These are phyloP conservation scores for Populus tremula DNA, from an alignment of 345 rosid genomes.

Conservation along the genomic window DNA sequence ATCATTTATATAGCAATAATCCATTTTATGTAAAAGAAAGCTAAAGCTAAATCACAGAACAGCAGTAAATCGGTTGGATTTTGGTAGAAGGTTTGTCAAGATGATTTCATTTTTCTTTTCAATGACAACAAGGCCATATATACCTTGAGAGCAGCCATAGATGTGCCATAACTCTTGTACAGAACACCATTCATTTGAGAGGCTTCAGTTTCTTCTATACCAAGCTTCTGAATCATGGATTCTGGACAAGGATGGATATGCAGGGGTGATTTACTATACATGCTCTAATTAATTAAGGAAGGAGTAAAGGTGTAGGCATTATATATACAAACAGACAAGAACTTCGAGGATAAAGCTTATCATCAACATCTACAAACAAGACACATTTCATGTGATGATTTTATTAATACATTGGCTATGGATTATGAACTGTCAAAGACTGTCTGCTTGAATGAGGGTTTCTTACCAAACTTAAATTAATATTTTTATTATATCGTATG, in stretches of 20 bases:
- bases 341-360: conserved; percentile 80
- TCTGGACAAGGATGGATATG: not conserved
- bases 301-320: not conserved
- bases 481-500: no score
- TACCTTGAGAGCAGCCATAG: conserved; percentile 29
- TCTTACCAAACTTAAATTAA: conserved; percentile 47
- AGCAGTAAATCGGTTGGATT: not conserved
- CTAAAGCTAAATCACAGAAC: not conserved
- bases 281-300: not conserved
- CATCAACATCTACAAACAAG: conserved; percentile 68
- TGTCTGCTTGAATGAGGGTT: not conserved
- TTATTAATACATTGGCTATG: not conserved
- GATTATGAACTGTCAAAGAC: not conserved
- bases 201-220: conserved; percentile 7
- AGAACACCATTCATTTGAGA: conserved; percentile 6
- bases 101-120: not conserved
- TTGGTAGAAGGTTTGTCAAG: not conserved
- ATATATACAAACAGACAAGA: conserved; percentile 62
- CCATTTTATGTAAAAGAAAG: not conserved
- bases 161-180: conserved; percentile 22
- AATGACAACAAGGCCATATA: not conserved
- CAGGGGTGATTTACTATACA: not conserved
- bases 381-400: not conserved
- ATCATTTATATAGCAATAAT: not conserved
- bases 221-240: conserved; percentile 18